Base-by-base conservation (phyloP, 495 filamentous ascomycete genomes). In the Trichoderma erinaceum region DNA sequence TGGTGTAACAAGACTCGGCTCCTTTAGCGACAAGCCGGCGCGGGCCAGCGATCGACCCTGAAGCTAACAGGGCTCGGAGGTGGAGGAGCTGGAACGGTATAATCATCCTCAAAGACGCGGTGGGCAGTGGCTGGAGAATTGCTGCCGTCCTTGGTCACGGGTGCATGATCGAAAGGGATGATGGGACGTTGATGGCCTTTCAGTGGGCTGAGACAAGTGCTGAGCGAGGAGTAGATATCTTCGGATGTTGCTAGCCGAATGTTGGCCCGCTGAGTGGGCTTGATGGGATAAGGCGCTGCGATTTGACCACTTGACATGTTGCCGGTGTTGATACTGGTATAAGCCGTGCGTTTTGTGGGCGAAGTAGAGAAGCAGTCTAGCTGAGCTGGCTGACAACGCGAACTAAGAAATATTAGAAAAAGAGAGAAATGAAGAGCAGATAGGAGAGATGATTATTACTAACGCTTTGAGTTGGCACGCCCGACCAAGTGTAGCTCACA, bases 41-140 rank as follows among this genome's bases (percentile, higher is more conserved):
- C 16, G 56, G 75, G 77, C 81, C 81, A 83, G 70, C 81, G 77
- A 69, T 81, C 78, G 41, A 73, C 69, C 29, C 77, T 75, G 70
- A 80, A 83, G 73, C 78, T 77, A 67, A 83, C 78, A 32, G 81
- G 81, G 69, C 78, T 81, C 8, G 81, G 81, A 35, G 81, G 81
- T 23, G 81, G 81, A 1, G 81, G 80, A 15, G 80, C 80, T 50
- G 81, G 81, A 25, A 83, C 81, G 41, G 78, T 75, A 76, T 80
- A 83, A 73, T 83, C 81, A 58, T 77, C 71, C 73, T 83, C 80
- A 69, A 77, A 78, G 71, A 82, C 82, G 66, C 75, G 70, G 72
- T 77, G 80, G 68, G 77, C 76, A 16, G 81, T 79, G 0, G 79
- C 75, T 43, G 72, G 52, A n/a, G 73, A 73, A 68, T 75, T 70